phyloP scores from a whole-genome alignment of 176 grass and related monocot genomes.

The Triticum turgidum region DNA sequence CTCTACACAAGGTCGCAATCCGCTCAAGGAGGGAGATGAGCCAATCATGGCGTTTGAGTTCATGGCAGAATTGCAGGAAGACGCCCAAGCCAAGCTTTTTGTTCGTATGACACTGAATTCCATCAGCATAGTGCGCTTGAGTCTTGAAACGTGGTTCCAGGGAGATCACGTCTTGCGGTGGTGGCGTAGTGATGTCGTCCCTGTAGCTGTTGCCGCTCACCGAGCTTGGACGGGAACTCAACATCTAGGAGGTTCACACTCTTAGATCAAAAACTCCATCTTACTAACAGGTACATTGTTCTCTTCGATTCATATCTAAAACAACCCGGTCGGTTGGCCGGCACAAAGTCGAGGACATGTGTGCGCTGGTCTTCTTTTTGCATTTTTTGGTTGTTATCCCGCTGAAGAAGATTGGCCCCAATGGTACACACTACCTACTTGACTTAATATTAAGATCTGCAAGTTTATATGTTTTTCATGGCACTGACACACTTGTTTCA shows the following conservation, averaged over 20 bases:
- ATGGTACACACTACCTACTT: slow-evolving; percentile 64
- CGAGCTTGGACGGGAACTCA: slow-evolving; percentile 63
- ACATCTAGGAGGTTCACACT: slow-evolving; percentile 57
- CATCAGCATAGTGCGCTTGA: too few species aligned
- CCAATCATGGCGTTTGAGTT: too few species aligned
- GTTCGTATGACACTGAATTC: too few species aligned
- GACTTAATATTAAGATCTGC: slow-evolving; percentile 57
- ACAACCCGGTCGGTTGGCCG: slow-evolving; percentile 19
- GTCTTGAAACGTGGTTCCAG: background rate
- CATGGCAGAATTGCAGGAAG: too few species aligned
- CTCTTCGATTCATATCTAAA: background rate
- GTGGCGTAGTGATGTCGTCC: slow-evolving; percentile 56
- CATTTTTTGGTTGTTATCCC: slow-evolving; percentile 78
- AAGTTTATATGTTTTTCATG: slow-evolving; percentile 18
- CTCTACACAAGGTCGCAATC: too few species aligned
- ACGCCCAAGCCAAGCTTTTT: too few species aligned
- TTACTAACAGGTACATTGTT: background rate
- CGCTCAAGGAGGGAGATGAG: too few species aligned
- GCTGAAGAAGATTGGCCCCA: slow-evolving; percentile 71
- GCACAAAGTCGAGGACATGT: slow-evolving; percentile 35
- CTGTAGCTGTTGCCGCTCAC: slow-evolving; percentile 64
- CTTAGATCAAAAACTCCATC: background rate
- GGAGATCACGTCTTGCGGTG: background rate
- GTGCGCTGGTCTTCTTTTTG: slow-evolving; percentile 47
- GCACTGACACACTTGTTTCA: too few species aligned